Conservation (phyloP, 805 yeast genomes). For the Hanseniaspora meyeri region DNA sequence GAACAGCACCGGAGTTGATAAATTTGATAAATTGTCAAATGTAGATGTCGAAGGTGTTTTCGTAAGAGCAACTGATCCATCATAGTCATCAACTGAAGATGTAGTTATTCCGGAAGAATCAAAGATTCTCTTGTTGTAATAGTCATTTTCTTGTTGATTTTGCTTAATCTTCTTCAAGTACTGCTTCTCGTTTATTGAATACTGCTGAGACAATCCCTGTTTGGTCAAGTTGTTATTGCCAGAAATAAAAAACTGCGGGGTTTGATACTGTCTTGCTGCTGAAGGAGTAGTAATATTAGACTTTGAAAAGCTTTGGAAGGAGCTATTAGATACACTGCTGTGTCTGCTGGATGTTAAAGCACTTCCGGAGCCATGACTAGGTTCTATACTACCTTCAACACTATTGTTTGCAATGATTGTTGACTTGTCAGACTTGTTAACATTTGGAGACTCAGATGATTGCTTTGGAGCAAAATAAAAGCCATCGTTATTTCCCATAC, state of each 20-base stretch:
- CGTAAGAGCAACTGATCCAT: background rate
- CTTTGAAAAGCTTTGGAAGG: slow-evolving; percentile 1
- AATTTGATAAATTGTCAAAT: background rate
- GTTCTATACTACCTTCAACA: background rate
- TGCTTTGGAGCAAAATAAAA: background rate
- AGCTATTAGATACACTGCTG: slow-evolving; percentile 1
- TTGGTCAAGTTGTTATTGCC: background rate
- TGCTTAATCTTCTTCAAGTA: slow-evolving; percentile 15
- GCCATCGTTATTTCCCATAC: background rate
- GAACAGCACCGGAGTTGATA: background rate
- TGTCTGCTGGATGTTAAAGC: background rate
- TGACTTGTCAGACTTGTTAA: background rate
- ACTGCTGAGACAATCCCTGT: slow-evolving; percentile 7
- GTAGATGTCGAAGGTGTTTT: background rate
- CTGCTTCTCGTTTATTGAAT: slow-evolving; percentile 14
- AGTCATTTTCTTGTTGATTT: slow-evolving; percentile 11
- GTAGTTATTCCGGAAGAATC: background rate
- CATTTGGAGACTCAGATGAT: background rate
- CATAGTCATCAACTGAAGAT: slow-evolving; percentile 1
- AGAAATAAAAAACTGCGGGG: background rate
- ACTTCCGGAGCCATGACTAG: background rate
- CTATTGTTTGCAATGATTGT: background rate
- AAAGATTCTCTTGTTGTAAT: slow-evolving; percentile 12
- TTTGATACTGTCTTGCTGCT: slow-evolving; percentile 2
- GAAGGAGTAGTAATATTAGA: background rate